Evolutionary conservation across 2,329 filamentous ascomycete genomes (phyloP), one percentile per base, ranked within the genome.

Genomic region (Septoria petroselini): DNA sequence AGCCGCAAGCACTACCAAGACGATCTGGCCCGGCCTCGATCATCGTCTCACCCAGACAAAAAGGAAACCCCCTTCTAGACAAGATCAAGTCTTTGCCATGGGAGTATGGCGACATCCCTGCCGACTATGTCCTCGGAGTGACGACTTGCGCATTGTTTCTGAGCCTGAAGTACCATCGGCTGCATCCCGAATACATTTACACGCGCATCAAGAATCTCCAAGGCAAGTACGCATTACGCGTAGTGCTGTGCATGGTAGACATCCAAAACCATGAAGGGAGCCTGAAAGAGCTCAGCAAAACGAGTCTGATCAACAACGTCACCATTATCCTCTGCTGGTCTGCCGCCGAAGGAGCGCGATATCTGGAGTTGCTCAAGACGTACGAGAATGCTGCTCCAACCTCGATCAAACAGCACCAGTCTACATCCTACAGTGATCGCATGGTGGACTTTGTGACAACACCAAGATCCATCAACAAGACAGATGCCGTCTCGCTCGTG

Each of bases 131-230:
- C 7, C 76, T 97, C 40, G 91, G 93, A 0, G 67, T 80, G 34
- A 95, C 90, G 0, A 95, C 91, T 5, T 95, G 91, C 64, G 91
- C 88, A 0, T 77, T 98, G 4, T 98, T 97, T 66, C 75, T 98
- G 34, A 94, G 88, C 40, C 79, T 98, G 47, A 98, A 97, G 70
- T 98, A 98, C 70, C 93, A 98, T 70, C 88, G 91, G 21, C 78
- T 98, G 44, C 93, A 98, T 66, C 93, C 93, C 1, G 93, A 98
- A 71, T 98, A 98, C 74, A 89, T 98, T 63, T 97, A 97, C 73
- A 90, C 86, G 18, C 86, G 93, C 50, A 94, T 98, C 60, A 85
- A 86, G 44, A 82, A 84, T 41, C 76, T 98, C 3, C 87, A 87
- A 43, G 88, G 87, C 42, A 88, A 87, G 71, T 97, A 94, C 73